Base-by-base conservation (phyloP, 2,329 filamentous ascomycete genomes). In the Didymellaceae sp. region DNA sequence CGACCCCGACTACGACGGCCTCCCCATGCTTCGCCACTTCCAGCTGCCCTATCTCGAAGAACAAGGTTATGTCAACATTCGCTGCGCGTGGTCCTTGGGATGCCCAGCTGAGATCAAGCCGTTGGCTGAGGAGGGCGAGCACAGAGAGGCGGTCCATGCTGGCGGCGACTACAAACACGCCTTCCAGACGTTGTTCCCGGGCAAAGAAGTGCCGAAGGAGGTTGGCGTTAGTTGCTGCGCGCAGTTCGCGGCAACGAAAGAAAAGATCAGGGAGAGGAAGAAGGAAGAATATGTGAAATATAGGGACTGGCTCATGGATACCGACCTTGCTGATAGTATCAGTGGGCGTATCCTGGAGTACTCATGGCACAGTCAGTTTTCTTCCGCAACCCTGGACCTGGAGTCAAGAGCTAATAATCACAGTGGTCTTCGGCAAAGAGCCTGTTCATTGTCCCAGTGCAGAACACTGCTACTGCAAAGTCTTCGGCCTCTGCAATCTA, bases 391-490 rank as follows among this genome's bases (percentile, higher is more conserved):
- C 11, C 7, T 7, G 25, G n/a, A n/a, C 16, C 17, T 31, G 8
- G 17, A n/a, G 24, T 6, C 16, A 17, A 3, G 18, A 33, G 55
- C 66, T 69, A 49, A 70, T 46, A 17, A 7, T 17, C 4, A 6
- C 13, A 50, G 72, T 74, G 45, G 65, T 74, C 1, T 74, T 74
- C 50, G 71, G 70, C 2, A 74, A 74, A 21, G 59, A 63, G 5
- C 55, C 71, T 0, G 77, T 86, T 1, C 78, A 86, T 58, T 89
- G 86, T 57, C 86, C 86, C 0, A 74, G 75, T 14, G 83, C 83
- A 1, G 71, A 76, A 35, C 80, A 82, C 7, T 89, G 86, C 65
- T 88, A 88, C 67, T 89, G 86, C 71, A 82, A 85, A 31, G 78
- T 84, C 13, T 89, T 85, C 60, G 86, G 86, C 0, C 60, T 86